phyloP scores from a whole-genome alignment of 2,329 filamentous ascomycete genomes.

The Sporothrix humicola region DNA sequence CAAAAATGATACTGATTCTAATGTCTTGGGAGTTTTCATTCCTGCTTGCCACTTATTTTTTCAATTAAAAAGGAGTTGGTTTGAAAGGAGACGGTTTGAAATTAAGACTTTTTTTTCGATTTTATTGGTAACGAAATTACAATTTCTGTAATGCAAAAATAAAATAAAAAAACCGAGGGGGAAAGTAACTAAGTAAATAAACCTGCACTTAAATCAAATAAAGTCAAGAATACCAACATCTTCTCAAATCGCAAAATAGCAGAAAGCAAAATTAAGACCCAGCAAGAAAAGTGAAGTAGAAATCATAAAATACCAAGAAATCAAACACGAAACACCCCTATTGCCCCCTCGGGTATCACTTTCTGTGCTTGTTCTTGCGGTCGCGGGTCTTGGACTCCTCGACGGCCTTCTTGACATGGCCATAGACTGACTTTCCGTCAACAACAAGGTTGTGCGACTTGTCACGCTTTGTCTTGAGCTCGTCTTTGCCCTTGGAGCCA shows the following conservation, averaged over 20 bases:
- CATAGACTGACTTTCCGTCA: conserved; percentile 31
- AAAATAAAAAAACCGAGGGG: no score
- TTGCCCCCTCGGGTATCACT: neutral
- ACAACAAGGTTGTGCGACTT: conserved; percentile 34
- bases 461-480: neutral
- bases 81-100: no score
- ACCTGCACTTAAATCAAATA: neutral
- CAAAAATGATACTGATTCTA: no score
- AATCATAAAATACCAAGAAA: neutral
- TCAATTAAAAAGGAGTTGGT: no score
- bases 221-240: neutral
- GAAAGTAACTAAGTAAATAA: no score
- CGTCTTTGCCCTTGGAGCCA: neutral
- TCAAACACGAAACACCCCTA: neutral
- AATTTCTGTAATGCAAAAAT: no score
- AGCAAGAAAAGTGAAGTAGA: neutral
- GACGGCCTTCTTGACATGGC: neutral
- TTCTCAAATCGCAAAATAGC: neutral
- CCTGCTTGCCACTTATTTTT: no score
- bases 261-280: neutral
- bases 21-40: no score
- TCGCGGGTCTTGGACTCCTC: conserved; percentile 11
- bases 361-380: neutral
- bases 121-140: no score
- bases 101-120: no score